Conservation (phyloP, 345 rosid genomes). For the Salix koriyanagi region DNA sequence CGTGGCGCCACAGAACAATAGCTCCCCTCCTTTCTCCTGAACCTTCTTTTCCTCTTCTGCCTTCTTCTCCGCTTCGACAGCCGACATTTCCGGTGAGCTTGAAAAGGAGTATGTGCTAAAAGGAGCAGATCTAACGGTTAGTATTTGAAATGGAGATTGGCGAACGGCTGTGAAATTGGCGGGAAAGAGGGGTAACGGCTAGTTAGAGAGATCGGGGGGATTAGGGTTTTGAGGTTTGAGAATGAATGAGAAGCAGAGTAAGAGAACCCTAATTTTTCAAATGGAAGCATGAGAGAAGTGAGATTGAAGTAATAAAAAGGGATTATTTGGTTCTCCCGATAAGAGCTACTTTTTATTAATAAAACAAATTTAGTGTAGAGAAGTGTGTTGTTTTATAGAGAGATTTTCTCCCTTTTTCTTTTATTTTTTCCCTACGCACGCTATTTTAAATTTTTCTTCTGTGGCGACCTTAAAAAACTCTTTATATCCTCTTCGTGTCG, state of each 20-base stretch:
- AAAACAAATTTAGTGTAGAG: background rate
- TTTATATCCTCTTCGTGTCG: too few species aligned
- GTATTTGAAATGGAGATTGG: constrained; percentile 26
- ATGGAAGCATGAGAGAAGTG: constrained; percentile 7
- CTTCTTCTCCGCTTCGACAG: constrained; percentile 45
- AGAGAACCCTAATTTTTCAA: constrained; percentile 53
- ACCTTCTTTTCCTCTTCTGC: constrained; percentile 35
- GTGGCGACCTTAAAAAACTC: too few species aligned
- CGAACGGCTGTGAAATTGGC: constrained; percentile 51
- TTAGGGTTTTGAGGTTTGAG: constrained; percentile 20
- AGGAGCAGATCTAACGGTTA: constrained; percentile 45
- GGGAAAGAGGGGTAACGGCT: constrained; percentile 61
- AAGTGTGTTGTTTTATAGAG: background rate
- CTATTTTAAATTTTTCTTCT: background rate
- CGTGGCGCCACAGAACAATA: constrained; percentile 83
- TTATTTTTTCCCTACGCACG: background rate
- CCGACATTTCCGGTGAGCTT: constrained; percentile 42
- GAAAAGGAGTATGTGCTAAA: background rate
- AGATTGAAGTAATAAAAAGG: constrained; percentile 1
- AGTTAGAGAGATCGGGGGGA: constrained; percentile 35
- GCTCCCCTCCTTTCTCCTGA: constrained; percentile 79
- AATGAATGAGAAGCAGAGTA: constrained; percentile 6
- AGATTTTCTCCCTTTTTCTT: background rate
- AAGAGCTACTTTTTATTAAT: constrained; percentile 21
- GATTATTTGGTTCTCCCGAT: constrained; percentile 33